These are phyloP conservation scores for Lojkania enalia DNA, from an alignment of 2,329 filamentous ascomycete genomes.

Conservation along the genomic window DNA sequence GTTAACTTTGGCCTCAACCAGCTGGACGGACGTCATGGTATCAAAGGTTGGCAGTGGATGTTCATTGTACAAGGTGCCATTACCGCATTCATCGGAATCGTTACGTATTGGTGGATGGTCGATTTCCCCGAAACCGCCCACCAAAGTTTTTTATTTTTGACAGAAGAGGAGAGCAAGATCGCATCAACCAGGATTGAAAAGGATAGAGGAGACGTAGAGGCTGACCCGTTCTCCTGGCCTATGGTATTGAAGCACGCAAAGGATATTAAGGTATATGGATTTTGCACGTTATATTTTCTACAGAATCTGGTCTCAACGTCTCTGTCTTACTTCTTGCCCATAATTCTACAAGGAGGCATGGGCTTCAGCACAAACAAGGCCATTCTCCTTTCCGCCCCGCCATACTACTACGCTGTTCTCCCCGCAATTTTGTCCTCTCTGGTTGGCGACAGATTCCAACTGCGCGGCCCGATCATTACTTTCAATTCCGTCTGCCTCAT, in stretches of 20 bases:
- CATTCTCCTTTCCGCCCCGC: conserved; percentile 67
- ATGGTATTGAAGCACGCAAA: conserved; percentile 60
- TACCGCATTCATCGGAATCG: conserved; percentile 59
- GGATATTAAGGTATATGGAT: conserved; percentile 67
- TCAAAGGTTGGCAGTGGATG: conserved; percentile 71
- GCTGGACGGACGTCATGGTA: conserved; percentile 58
- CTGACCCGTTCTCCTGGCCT: conserved; percentile 59
- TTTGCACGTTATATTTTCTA: conserved; percentile 66
- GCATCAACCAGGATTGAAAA: conserved; percentile 61
- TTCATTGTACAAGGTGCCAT: conserved; percentile 68
- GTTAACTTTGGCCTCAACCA: conserved; percentile 72
- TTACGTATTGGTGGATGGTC: conserved; percentile 71
- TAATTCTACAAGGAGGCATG: conserved; percentile 57
- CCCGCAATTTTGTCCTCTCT: conserved; percentile 66
- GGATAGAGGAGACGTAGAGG: conserved; percentile 63
- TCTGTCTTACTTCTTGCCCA: conserved; percentile 67
- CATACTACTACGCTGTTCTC: conserved; percentile 68
- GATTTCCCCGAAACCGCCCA: conserved; percentile 68
- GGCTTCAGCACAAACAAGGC: conserved; percentile 47
- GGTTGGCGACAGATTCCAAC: conserved; percentile 62
- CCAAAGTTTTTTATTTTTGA: conserved; percentile 61
- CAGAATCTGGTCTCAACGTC: conserved; percentile 68
- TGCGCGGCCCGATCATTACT: conserved; percentile 64
- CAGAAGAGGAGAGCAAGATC: conserved; percentile 58
- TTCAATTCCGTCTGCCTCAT: conserved; percentile 68